Conservation (phyloP, 2,329 filamentous ascomycete genomes). For the Colletotrichum ledebouriae region DNA sequence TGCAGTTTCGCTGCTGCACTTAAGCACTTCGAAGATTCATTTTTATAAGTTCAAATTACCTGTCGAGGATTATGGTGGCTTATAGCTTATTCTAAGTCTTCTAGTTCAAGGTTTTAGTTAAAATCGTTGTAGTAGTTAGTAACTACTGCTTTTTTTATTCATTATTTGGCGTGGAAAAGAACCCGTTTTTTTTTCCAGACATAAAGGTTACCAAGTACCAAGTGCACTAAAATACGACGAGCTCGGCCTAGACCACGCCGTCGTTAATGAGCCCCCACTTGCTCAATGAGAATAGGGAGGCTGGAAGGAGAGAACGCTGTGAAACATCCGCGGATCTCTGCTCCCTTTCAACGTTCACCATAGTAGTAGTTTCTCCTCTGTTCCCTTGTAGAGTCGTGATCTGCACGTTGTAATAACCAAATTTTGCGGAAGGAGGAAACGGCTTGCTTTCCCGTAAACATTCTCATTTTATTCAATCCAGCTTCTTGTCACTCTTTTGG, state of each 20-base stretch:
- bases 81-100: no score
- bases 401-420: constrained; percentile 8
- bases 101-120: no score
- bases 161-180: no score
- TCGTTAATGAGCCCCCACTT: constrained; percentile 30
- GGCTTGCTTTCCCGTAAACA: constrained; percentile 3
- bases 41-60: no score
- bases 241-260: constrained; percentile 22
- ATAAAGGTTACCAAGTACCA: no score
- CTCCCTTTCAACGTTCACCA: not conserved
- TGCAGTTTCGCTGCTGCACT: no score
- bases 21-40: no score
- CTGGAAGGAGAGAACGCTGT: constrained; percentile 26
- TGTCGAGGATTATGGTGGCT: no score
- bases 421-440: not conserved
- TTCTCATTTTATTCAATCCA: constrained; percentile 15
- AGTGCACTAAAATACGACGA: constrained; percentile 25
- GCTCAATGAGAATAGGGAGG: constrained; percentile 11
- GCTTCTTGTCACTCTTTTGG: constrained; percentile 17
- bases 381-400: constrained; percentile 7
- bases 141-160: no score
- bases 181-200: no score
- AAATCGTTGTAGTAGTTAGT: no score
- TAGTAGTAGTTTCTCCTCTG: constrained; percentile 1
- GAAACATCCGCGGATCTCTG: constrained; percentile 1